Base-by-base conservation (phyloP, 2,329 filamentous ascomycete genomes). In the Colletotrichum ledebouriae region DNA sequence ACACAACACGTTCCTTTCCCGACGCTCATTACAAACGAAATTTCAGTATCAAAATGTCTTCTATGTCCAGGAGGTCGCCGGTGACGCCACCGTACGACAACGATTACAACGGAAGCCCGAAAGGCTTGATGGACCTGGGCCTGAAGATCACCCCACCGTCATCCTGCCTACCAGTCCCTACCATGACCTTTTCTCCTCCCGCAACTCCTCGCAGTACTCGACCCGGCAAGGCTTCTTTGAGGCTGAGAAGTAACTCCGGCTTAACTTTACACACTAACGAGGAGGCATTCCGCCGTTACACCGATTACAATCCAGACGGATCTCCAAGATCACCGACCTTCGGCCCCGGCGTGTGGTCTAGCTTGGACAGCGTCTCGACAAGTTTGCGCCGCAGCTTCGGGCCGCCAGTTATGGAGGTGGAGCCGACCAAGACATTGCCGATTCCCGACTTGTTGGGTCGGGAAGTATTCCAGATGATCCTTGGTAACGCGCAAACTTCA, bases 391-490 rank as follows among this genome's bases (percentile, higher is more conserved):
- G 55, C 20, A 67, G 63, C 53, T 67, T 69, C 4, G 67, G 46
- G 9, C 63, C 67, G 12, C 50, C 63, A 1, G 56, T 68, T 3
- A 53, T 41, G 50, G 67, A 39, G 13, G 41, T 59, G 29, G 57
- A 64, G 22, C 25, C 69, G 15, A 56, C 58, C 17, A 59, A 70
- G 25, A 39, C 59, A n/a, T 57, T 74, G 50, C 73, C 76, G 0
- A 77, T 83, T 41, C 78, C 82, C 0, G 81, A 86, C 59, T 84
- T 88, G 68, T 81, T 86, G 60, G 81, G 83, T 22, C 76, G 77
- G 4, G 84, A 86, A 29, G 81, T 85, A 25, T 84, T 88, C 63
- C 81, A 83, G 52, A 76, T 84, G 70, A 84, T 84, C 1, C 78
- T 88, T 55, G 79, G 82, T 69, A 83, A 86, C 69, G 81, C 83